Evolutionary conservation across 371 early-diverging fungal genomes (phyloP).

Genomic region (Nematocida displodere): DNA sequence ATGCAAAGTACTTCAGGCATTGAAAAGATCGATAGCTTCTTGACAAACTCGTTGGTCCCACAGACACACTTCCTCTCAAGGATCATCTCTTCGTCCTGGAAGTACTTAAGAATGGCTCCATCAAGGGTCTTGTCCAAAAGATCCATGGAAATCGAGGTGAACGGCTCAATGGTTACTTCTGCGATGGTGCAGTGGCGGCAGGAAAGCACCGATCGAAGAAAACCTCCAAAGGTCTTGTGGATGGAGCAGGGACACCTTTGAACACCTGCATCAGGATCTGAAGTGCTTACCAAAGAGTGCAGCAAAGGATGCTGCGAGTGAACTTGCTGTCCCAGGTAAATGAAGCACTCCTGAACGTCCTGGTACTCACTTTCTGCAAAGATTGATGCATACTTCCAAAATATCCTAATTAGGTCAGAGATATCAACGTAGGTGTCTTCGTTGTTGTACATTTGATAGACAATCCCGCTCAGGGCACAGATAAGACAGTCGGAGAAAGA

Average conservation of each 20-base stretch:
- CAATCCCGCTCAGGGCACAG: constrained; percentile 28
- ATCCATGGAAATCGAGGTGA: constrained; percentile 34
- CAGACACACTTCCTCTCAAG: constrained; percentile 35
- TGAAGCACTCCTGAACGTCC: constrained; percentile 34
- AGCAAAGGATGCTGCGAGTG: not conserved
- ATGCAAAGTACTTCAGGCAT: constrained; percentile 40
- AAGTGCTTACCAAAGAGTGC: not conserved
- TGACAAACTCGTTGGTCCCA: constrained; percentile 10
- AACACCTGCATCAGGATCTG: not conserved
- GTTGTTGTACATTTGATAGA: constrained; percentile 39
- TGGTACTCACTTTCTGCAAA: constrained; percentile 48
- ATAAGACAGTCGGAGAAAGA: not conserved
- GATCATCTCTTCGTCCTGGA: not conserved
- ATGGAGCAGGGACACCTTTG: not conserved
- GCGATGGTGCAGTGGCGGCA: not conserved
- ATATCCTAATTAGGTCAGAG: constrained; percentile 31
- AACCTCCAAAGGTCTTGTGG: constrained; percentile 33
- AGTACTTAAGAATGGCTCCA: not conserved
- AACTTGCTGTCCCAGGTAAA: constrained; percentile 35
- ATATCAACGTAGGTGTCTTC: constrained; percentile 30
- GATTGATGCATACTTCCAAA: constrained; percentile 14
- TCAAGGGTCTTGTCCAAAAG: not conserved
- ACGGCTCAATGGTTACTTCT: constrained; percentile 11
- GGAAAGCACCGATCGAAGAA: not conserved
- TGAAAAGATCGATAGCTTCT: constrained; percentile 14